A percentile compares a stretch with the other conserved stretches of the same genome.
Evolutionary conservation across 768 basidiomycete genomes (phyloP).

Genomic region (Tremella mesenterica): DNA sequence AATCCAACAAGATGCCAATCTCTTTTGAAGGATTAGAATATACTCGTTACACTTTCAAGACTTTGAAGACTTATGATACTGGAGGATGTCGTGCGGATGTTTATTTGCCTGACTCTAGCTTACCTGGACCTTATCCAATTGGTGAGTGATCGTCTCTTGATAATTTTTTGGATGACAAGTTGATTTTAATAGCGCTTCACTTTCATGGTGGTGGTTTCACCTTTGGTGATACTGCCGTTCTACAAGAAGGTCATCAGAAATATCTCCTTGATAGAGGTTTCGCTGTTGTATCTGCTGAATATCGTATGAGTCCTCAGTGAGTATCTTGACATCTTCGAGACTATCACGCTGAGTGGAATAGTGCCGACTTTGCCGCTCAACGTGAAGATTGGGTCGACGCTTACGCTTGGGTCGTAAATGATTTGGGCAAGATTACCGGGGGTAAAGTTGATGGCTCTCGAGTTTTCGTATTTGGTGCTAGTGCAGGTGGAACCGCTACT

Average conservation of each 20-base stretch:
- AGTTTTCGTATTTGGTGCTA: background rate
- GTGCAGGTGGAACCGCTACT: background rate
- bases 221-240: background rate
- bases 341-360: too few species aligned
- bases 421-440: background rate
- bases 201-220: background rate
- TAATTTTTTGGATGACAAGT: background rate
- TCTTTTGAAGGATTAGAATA: background rate
- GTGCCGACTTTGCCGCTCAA: too few species aligned
- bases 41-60: background rate
- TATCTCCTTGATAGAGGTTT: background rate
- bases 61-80: background rate
- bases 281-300: background rate
- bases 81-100: background rate
- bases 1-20: too few species aligned
- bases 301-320: background rate
- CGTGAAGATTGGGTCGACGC: background rate
- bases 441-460: background rate
- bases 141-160: background rate
- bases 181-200: background rate
- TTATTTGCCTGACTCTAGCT: background rate
- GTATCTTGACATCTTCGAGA: too few species aligned
- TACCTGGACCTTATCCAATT: too few species aligned
- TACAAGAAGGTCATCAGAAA: background rate
- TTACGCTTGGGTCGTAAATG: background rate